Evolutionary conservation across 805 yeast genomes (phyloP).

Genomic region (Kurtzmaniella fragi): DNA sequence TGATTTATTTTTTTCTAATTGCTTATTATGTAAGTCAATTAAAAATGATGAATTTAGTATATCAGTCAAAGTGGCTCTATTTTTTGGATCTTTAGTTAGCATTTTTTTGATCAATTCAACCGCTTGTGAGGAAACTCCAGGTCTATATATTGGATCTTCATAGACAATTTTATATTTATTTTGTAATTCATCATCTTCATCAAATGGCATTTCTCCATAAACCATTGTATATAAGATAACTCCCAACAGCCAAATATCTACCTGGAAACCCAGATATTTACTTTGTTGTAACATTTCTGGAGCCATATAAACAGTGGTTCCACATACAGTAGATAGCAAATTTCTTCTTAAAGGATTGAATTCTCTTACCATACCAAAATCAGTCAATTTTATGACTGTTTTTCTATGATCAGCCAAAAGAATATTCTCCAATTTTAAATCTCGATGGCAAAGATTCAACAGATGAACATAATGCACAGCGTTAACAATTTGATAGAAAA

Average conservation of each 20-base stretch:
- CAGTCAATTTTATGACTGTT: conserved; percentile 70
- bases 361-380: conserved; percentile 92
- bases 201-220: conserved; percentile 88
- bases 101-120: conserved; percentile 47
- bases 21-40: conserved; percentile 25
- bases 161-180: conserved; percentile 58
- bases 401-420: conserved; percentile 49
- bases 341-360: conserved; percentile 39
- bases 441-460: conserved; percentile 77
- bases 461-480: conserved; percentile 73
- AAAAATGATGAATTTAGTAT: conserved; percentile 32
- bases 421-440: conserved; percentile 77
- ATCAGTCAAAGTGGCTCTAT: conserved; percentile 49
- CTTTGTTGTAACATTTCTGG: conserved; percentile 75
- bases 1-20: conserved; percentile 10
- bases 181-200: conserved; percentile 67
- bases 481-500: conserved; percentile 63
- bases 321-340: conserved; percentile 79
- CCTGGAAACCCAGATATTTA: conserved; percentile 73
- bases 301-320: conserved; percentile 95
- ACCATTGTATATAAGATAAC: conserved; percentile 80
- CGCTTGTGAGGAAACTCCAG: conserved; percentile 44
- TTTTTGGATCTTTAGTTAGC: conserved; percentile 60
- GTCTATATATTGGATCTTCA: conserved; percentile 57
- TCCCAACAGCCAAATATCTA: conserved; percentile 92